A percentile compares a stretch with the other conserved stretches of the same genome.
phyloP scores from a whole-genome alignment of 148 eudicot species.

The Nepenthes mirabilis region DNA sequence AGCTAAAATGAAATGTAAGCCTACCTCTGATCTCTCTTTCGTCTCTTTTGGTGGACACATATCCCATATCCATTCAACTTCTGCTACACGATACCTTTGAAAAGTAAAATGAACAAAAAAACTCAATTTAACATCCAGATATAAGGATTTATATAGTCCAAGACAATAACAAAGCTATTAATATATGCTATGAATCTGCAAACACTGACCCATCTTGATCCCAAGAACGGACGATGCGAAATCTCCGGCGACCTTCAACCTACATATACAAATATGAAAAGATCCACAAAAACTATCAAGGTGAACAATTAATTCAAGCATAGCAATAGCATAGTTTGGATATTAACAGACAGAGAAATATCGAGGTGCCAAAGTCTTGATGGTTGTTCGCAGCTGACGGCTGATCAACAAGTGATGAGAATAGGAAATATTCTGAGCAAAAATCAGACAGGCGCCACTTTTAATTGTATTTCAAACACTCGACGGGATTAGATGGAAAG shows the following conservation, averaged over 20 bases:
- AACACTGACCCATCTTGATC: conserved; percentile 93
- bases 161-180: conserved; percentile 5
- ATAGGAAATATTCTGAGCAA: too few relatives aligned
- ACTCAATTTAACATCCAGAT: neutral
- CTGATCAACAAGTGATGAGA: too few relatives aligned
- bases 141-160: neutral
- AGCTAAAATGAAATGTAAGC: conserved; percentile 11
- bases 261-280: conserved; percentile 11
- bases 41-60: conserved; percentile 53
- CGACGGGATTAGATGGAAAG: too few relatives aligned
- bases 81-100: conserved; percentile 47
- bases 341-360: too few relatives aligned
- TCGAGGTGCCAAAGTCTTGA: too few relatives aligned
- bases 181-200: neutral
- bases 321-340: too few relatives aligned
- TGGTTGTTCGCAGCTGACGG: too few relatives aligned
- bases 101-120: conserved; percentile 4
- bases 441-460: too few relatives aligned
- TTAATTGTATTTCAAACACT: too few relatives aligned
- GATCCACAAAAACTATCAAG: too few relatives aligned
- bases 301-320: too few relatives aligned
- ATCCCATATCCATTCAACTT: conserved; percentile 76
- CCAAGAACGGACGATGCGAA: conserved; percentile 69
- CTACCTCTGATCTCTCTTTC: conserved; percentile 56
- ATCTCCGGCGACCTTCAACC: conserved; percentile 96